These are phyloP conservation scores for Gnaphalium uliginosum DNA, from an alignment of 129 eudicot genomes.

Conservation along the genomic window DNA sequence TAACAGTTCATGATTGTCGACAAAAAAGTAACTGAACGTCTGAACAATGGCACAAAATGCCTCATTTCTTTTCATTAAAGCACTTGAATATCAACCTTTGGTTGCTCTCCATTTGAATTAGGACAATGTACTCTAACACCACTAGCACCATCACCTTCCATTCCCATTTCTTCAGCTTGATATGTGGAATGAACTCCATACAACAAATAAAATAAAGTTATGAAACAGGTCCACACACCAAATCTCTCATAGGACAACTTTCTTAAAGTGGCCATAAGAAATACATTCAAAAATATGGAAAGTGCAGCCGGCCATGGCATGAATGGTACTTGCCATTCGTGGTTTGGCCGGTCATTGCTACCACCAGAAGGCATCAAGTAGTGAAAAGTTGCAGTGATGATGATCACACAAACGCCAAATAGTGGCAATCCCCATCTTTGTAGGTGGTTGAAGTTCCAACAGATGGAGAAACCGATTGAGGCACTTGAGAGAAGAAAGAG, in stretches of 20 bases:
- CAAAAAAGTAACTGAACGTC: background rate
- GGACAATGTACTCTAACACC: constrained; percentile 29
- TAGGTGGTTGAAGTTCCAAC: constrained; percentile 62
- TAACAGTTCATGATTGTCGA: background rate
- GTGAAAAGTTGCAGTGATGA: constrained; percentile 52
- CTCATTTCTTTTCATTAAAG: constrained; percentile 17
- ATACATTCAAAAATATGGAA: constrained; percentile 67
- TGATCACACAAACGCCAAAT: constrained; percentile 39
- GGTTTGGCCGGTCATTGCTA: constrained; percentile 8
- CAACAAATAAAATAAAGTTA: constrained; percentile 59
- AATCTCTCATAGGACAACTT: constrained; percentile 59
- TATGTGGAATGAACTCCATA: constrained; percentile 84
- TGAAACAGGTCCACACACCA: constrained; percentile 70
- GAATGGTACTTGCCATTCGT: constrained; percentile 64
- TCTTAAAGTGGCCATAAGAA: constrained; percentile 63
- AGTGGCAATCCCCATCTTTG: constrained; percentile 53
- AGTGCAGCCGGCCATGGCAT: constrained; percentile 86
- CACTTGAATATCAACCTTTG: constrained; percentile 54
- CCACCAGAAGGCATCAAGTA: constrained; percentile 34
- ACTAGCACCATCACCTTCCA: constrained; percentile 21
- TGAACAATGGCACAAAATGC: background rate
- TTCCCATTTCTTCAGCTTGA: constrained; percentile 52
- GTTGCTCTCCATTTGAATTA: constrained; percentile 41
- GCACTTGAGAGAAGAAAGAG: constrained; percentile 53
- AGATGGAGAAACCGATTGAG: constrained; percentile 55